These are phyloP conservation scores for Sugiyamaella smithiae DNA, from an alignment of 805 yeast species.

Conservation along the genomic window DNA sequence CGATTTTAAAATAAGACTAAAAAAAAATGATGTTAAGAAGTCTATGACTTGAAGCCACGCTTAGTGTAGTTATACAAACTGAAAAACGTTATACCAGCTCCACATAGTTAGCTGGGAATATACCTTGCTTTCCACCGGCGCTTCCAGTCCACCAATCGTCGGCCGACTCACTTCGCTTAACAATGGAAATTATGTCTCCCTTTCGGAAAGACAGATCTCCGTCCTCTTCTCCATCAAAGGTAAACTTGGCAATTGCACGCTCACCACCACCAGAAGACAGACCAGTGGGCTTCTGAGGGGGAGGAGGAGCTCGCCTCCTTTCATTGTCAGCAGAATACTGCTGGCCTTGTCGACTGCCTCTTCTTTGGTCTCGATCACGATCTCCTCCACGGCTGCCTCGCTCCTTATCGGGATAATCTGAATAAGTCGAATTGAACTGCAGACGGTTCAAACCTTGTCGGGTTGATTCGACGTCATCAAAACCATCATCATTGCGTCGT, in stretches of 20 bases:
- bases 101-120: slow-evolving; percentile 96
- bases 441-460: not conserved
- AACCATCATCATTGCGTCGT: slow-evolving; percentile 24
- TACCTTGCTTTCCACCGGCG: slow-evolving; percentile 78
- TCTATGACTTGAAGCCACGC: no score
- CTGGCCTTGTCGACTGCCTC: not conserved
- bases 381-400: slow-evolving; percentile 17
- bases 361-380: slow-evolving; percentile 11
- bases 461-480: slow-evolving; percentile 34
- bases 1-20: no score
- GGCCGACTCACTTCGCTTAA: slow-evolving; percentile 79
- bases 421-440: slow-evolving; percentile 40
- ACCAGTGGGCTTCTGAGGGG: slow-evolving; percentile 12
- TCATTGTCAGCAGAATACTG: not conserved
- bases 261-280: slow-evolving; percentile 39
- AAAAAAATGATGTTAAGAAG: no score
- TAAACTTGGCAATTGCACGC: slow-evolving; percentile 86
- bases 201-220: slow-evolving; percentile 92
- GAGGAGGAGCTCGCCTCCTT: slow-evolving; percentile 11
- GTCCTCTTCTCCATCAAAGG: slow-evolving; percentile 87
- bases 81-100: no score
- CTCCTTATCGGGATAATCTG: slow-evolving; percentile 39
- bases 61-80: no score
- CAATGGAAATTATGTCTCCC: slow-evolving; percentile 87
- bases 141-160: slow-evolving; percentile 99